Base-by-base conservation (phyloP, 2,329 filamentous ascomycete species). In the Pyrenochaeta sp. region DNA sequence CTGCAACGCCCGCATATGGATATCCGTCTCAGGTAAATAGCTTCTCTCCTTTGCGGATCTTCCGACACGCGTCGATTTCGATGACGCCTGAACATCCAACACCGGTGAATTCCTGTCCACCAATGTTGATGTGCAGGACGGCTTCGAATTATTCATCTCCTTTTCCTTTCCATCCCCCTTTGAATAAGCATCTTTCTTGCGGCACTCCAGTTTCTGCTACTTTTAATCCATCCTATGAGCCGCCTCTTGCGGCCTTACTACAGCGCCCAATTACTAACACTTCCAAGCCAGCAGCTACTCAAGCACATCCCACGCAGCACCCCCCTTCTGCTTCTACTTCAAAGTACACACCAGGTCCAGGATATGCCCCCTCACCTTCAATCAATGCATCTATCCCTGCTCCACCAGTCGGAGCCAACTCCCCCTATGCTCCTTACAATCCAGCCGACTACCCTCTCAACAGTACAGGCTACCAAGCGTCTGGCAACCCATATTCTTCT, bases 1-100 rank as follows among this genome's bases (percentile, higher is more conserved):
- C 69, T 27, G 60, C 60, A 44, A 60, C 56, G 31, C 67, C 66
- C 27, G 64, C 68, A 11, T 68, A 70, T 47, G 62, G 61, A 45
- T 72, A 72, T 54, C 58, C 68, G 37, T 51, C 67, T 53, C 72
- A 75, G 73, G 73, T 75, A 75, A 75, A 74, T 70, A 66, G 30
- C 47, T 42, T 58, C 51, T 71, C 59, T 63, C 68, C 60, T 71
- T 60, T n/a, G n/a, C n/a, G n/a, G n/a, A n/a, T n/a, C n/a, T n/a
- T 55, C 66, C 67, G 62, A 55, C 71, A 63, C 51, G 60, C 62
- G 29, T 69, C 71, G 41, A 50, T 67, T 46, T 57, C 70, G 43
- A 54, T 56, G 42, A 62, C 58, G 51, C 57, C 64, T 40, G 60
- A 63, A 48, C 53, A 58, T 45, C 60, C 61, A 43, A 60, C 61